A percentile compares a stretch with the other conserved stretches of the same genome.
Evolutionary conservation across 2,329 filamentous ascomycete species (phyloP).

Genomic region (Nemania sp.): DNA sequence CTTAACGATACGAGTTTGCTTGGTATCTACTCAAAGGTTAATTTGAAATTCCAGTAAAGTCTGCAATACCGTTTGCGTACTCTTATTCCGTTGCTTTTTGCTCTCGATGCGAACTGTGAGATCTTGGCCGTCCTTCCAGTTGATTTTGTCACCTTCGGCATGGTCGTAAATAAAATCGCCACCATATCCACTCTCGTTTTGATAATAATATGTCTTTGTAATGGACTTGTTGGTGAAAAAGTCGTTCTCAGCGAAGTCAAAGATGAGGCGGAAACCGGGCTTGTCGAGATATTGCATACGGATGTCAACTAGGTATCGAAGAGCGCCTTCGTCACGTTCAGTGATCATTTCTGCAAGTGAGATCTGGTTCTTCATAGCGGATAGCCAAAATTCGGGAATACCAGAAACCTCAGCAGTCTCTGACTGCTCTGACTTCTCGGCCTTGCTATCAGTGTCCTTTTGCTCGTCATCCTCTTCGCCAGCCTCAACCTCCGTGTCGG

Average conservation of each 20-base stretch:
- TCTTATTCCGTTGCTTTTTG: conserved; percentile 99
- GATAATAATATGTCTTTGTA: conserved; percentile 99
- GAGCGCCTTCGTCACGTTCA: conserved; percentile 92
- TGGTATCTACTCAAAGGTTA: conserved; percentile 77
- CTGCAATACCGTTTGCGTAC: conserved; percentile 64
- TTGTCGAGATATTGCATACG: conserved; percentile 99
- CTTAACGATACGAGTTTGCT: conserved; percentile 98
- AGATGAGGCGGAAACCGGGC: conserved; percentile 97
- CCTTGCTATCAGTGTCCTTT: conserved; percentile 63
- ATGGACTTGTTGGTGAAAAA: conserved; percentile 98
- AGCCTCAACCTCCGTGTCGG: conserved; percentile 85
- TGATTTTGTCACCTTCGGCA: conserved; percentile 96
- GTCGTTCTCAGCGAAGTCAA: conserved; percentile 94
- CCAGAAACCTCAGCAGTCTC: conserved; percentile 72
- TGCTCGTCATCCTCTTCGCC: conserved; percentile 84
- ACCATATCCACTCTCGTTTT: conserved; percentile 97
- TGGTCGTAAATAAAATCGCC: conserved; percentile 99
- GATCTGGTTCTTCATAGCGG: conserved; percentile 99
- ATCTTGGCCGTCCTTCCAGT: conserved; percentile 95
- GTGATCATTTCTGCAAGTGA: conserved; percentile 99
- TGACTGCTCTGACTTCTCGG: conserved; percentile 67
- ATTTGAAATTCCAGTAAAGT: conserved; percentile 2
- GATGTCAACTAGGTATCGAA: conserved; percentile 90
- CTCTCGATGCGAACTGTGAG: conserved; percentile 94
- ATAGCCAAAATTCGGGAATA: conserved; percentile 99